Base-by-base conservation (phyloP, 106 monocot species). In the Acanthochlamys bracteata region DNA sequence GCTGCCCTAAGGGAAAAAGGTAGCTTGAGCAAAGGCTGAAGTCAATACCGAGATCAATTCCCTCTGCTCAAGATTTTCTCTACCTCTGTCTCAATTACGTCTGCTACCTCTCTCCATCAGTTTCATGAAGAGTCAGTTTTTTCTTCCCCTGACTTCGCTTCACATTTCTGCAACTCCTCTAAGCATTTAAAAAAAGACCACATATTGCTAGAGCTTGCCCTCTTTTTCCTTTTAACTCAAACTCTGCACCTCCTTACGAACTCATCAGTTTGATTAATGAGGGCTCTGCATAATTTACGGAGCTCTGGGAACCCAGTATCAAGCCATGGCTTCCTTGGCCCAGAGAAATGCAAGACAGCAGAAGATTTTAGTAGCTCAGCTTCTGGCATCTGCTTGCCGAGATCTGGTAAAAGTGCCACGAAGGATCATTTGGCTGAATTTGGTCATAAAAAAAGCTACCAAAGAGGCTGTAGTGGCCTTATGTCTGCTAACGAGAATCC, bases 291-390 rank as follows among this genome's bases (percentile, higher is more conserved):
- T 19, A 86, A 24, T 17, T 55, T 26, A 42, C 66, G 69, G 11
- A 82, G 49, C 43, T 56, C 66, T 8, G 69, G 75, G 46, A 60
- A 70, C 0, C 66, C 80, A 46, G 77, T 75, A 46, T 83, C 78
- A 12, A 83, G 80, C 88, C 88, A 88, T 45, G 88, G 88, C 62
- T 88, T 88, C 33, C 63, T 13, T 12, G 78, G 78, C 20, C 88
- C 88, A 24, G 75, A 80, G 59, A 78, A 88, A 63, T 88, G 88
- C 0, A 88, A 10, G 25, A 88, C 83, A 25, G 80, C 71, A 43
- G 81, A 41, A 19, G 79, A 70, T 59, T 74, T 49, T 20, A 82
- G 9, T 19, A 45, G 63, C 20, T 73, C 49, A 14, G 61, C 21
- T 11, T 69, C 60, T 1, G 82, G 75, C 22, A 66, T 52, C 3